Evolutionary conservation across 2,329 filamentous ascomycete species (phyloP), one percentile per base, ranked within the genome.

Genomic region (Sordariomycetes sp.): DNA sequence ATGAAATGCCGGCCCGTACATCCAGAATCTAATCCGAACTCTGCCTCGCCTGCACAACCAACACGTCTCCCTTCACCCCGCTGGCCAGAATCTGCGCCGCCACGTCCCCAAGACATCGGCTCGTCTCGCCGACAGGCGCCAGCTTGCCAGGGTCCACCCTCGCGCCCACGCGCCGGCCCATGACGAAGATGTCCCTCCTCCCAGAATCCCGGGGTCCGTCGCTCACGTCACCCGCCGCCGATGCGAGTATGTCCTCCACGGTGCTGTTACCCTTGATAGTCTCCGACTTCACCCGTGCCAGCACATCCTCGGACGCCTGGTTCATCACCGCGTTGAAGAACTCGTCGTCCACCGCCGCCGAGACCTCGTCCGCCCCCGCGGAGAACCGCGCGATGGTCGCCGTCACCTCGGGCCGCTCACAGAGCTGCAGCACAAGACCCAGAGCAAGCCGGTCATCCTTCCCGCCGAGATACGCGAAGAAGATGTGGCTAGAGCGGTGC

Each of bases 361-460:
- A 24, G 10, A 25, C 35, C 8, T 35, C 57, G 24, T 65, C 64
- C 2, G 66, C 63, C 37, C 53, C 56, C 11, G 65, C 62, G 24
- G 53, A 48, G n/a, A 72, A 64, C 35, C 71, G 84, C 1, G 88
- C 76, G 35, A 97, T 80, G 0, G 89, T 93, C 0, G 86, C 89
- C 0, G 89, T 92, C 28, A 96, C 83, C 51, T 88, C 82, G 3
- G 83, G 79, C 65, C 91, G 94, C 68, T 87, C 85, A 1, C 87
- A 89, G 1, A 99, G 79, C 66, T 97, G 93, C 3, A 97, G 77
- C 3, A 93, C 87, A 25, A 97, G 82, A 1, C 86, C 79, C 0
- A 97, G 78, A 0, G 91, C 92, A 4, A 87, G 82, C 8, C 84
- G 81, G 66, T 97, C 93, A 66, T 99, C 94, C 1, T 78, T 74